Evolutionary conservation across 1,284 basidiomycete genomes (phyloP), one percentile per base, ranked within the genome.

Genomic region (Apiotrichum brassicae): DNA sequence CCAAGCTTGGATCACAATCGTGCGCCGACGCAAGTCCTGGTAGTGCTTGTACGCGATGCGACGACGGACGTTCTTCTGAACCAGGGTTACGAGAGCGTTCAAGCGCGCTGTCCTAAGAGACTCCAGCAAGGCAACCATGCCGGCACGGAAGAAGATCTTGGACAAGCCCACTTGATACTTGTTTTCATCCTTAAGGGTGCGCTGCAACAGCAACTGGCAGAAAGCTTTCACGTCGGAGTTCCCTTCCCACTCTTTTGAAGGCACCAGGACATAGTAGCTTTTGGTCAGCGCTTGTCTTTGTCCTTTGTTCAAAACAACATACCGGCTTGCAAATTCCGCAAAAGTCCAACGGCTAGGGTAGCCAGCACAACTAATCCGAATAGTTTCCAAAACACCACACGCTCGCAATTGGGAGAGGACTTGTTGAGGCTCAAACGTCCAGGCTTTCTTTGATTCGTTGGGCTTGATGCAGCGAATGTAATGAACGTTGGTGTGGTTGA

Each of bases 381-480:
- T 99, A 2, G 95, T 99, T 73, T 99, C 95, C 44, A 99, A 79
- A 41, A 99, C 95, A 85, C 95, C 95, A 74, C 95, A 99, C 51
- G 95, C 95, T 40, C 95, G 82, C 33, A 99, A 77, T 70, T 99
- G 95, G 28, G 90, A 85, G 34, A 99, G 76, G 16, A 99, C 94
- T 70, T 97, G 93, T 61, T 94, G 90, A 23, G 94, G 89, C 49
- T 89, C 84, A 63, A 97, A 93, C 68, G 92, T 88, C 95, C 95
- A 99, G 19, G 95, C 92, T 53, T 80, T 82, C 76, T 98, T 99
- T 56, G 82, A 80, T 66, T 98, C 95, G 71, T 99, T 99, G 2
- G 95, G 95, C 73, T 99, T 99, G 79, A 99, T 98, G 74, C 95
- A 99, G 47, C 95, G 85, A 64, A 99, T 99, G 70, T 99, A 99